Base-by-base conservation (phyloP, 345 rosid genomes). In the Syzygium jambos region DNA sequence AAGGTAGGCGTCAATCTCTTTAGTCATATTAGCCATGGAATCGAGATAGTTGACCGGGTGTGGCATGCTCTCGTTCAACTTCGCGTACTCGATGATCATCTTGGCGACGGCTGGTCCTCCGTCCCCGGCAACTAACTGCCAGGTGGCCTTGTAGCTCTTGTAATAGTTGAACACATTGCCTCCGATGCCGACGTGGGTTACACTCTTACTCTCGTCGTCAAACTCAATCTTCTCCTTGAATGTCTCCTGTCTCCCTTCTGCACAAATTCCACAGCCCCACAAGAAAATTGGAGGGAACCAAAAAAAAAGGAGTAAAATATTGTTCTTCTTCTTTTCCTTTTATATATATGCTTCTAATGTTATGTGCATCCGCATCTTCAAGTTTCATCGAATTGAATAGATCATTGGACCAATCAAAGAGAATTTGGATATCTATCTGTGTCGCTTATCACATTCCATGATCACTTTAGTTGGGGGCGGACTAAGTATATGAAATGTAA, bases 51-150 rank as follows among this genome's bases (percentile, higher is more conserved):
- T 87, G 9, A 87, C 15, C 1, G 91, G 90, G 61, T 65, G 38
- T 3, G 93, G 86, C 17, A 55, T 85, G 61, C 29, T 38, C 11
- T 86, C 87, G 5, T 86, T 61, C 22, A 91, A 41, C 49, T 88
- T 91, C 89, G 90, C 93, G 51, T 86, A 90, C 82, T 87, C 89
- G 15, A 89, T 16, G 7, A 85, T 61, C 29, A 63, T 3, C 54
- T 59, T 90, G 9, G 57, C 87, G 6, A 51, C 29, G 73, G 38
- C 43, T 6, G 46, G 59, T 10, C 86, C 59, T 34, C 86, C 61
- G n/a, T 84, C 43, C 43, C 22, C 21, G 9, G 8, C 25, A 15
- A 84, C 86, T 6, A 49, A 49, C 80, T 52, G 43, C 55, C 61
- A 84, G 43, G 29, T 52, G 63, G 80, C 80, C 80, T 3, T 38